phyloP scores from a whole-genome alignment of 148 eudicot genomes.

The Beta vulgaris region DNA sequence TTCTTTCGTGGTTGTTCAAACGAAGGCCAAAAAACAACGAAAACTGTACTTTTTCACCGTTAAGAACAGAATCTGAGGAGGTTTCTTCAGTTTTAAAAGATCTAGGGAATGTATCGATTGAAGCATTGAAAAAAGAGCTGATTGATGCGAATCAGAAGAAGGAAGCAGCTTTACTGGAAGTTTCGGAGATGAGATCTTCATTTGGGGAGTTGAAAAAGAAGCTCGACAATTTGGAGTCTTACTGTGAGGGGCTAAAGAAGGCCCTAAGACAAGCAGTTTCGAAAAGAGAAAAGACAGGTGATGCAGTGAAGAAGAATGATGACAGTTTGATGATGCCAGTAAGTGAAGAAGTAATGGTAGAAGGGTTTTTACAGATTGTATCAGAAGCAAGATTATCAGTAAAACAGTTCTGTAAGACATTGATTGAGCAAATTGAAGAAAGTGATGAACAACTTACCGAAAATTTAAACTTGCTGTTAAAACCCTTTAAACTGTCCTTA shows the following conservation, averaged over 20 bases:
- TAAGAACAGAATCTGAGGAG: constrained; percentile 55
- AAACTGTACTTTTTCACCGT: constrained; percentile 43
- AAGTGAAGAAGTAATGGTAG: constrained; percentile 72
- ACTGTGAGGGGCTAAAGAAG: constrained; percentile 78
- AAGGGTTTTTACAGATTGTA: constrained; percentile 89
- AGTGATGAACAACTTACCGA: constrained; percentile 48
- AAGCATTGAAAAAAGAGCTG: constrained; percentile 62
- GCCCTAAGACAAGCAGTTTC: constrained; percentile 56
- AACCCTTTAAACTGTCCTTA: constrained; percentile 64
- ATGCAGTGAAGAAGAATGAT: constrained; percentile 21
- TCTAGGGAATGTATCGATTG: constrained; percentile 42
- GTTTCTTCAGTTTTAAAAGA: constrained; percentile 46
- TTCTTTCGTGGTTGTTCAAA: constrained; percentile 70
- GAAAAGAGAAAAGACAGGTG: constrained; percentile 26
- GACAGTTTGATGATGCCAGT: constrained; percentile 55
- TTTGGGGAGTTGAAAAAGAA: constrained; percentile 67
- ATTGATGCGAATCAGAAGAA: constrained; percentile 59
- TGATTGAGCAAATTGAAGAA: constrained; percentile 64
- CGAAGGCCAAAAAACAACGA: constrained; percentile 63
- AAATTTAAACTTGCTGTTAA: constrained; percentile 53
- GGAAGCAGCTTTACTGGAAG: constrained; percentile 67
- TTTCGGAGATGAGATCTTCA: constrained; percentile 69
- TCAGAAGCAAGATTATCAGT: constrained; percentile 82
- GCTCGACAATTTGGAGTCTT: constrained; percentile 59
- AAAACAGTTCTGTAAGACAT: constrained; percentile 76